Evolutionary conservation across 306 rosid species (phyloP).

Genomic region (Inga oerstediana): DNA sequence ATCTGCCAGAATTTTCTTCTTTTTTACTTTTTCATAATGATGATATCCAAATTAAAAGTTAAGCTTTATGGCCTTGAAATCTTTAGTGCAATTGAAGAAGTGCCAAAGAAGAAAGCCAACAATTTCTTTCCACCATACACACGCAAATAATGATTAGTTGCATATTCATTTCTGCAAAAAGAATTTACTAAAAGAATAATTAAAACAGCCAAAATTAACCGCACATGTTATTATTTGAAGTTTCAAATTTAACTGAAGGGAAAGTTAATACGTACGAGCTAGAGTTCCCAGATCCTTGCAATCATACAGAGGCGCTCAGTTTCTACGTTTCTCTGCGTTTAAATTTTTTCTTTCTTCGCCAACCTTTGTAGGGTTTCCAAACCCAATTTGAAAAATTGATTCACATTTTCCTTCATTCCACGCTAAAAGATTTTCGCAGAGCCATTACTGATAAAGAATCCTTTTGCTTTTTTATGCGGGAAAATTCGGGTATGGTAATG

Average conservation of each 20-base stretch:
- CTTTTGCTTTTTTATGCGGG: neutral
- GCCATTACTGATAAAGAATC: neutral
- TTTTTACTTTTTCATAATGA: neutral
- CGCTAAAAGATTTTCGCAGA: neutral
- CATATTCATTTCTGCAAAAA: neutral
- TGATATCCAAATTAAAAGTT: neutral
- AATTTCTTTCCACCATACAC: neutral
- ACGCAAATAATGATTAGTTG: neutral
- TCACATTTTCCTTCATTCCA: neutral
- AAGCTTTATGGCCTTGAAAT: neutral
- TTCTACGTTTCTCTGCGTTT: conserved; percentile 16
- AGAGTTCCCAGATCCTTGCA: conserved; percentile 17
- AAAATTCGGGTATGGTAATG: conserved; percentile 3
- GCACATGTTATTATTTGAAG: neutral
- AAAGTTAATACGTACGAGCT: neutral
- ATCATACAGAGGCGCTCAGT: conserved; percentile 41
- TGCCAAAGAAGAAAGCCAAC: neutral
- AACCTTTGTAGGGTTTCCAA: conserved; percentile 47
- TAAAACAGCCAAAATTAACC: neutral
- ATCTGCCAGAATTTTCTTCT: neutral
- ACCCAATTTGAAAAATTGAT: conserved; percentile 26
- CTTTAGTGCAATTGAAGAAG: neutral
- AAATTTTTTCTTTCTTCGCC: conserved; percentile 30
- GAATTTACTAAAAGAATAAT: neutral
- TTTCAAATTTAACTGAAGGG: neutral